Evolutionary conservation across 176 grass and related monocot genomes (phyloP), one percentile per base, ranked within the genome.

Genomic region (Oryza nivara): DNA sequence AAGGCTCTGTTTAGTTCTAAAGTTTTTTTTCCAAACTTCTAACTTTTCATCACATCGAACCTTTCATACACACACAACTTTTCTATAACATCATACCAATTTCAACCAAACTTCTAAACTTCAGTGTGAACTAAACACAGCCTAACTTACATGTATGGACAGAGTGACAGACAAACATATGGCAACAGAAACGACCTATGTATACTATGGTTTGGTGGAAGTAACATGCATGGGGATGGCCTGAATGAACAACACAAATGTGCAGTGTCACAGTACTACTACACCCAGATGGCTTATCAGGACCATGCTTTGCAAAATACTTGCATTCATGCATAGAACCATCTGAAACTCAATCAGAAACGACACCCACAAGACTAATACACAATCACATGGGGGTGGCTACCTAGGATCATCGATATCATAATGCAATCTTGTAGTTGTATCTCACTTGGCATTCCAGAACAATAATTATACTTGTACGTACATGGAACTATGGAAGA

Each of bases 331-430:
- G 58, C 1, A 63, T 56, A 17, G 73, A 75, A 36, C 73, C 28
- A 56, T 56, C 48, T 75, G 28, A 56, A 63, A 22, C 34, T 75
- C 48, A 35, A 28, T 28, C 51, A 32, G 16, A 75, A 36, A 75
- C 48, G 48, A 75, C 48, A 75, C 15, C 1, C 73, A 20, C 28
- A 75, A 35, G 16, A 12, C 58, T 61, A n/a, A 16, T 28, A 30
- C 73, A 52, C 20, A 52, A 32, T 51, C 73, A 75, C 48, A 75
- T 54, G 48, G 49, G 48, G 58, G 3, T 75, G 5, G 73, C 73
- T 75, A 56, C 14, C 25, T 17, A 11, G 26, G 26, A 36, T 35
- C 73, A 11, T 63, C 6, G 16, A 61, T 73, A 16, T 48, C 25
- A 46, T 74, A 74, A 17, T 63, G 58, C 58, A 63, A 11, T 7